Evolutionary conservation across 495 filamentous ascomycete species (phyloP).

Genomic region (Lophiotrema nucula): DNA sequence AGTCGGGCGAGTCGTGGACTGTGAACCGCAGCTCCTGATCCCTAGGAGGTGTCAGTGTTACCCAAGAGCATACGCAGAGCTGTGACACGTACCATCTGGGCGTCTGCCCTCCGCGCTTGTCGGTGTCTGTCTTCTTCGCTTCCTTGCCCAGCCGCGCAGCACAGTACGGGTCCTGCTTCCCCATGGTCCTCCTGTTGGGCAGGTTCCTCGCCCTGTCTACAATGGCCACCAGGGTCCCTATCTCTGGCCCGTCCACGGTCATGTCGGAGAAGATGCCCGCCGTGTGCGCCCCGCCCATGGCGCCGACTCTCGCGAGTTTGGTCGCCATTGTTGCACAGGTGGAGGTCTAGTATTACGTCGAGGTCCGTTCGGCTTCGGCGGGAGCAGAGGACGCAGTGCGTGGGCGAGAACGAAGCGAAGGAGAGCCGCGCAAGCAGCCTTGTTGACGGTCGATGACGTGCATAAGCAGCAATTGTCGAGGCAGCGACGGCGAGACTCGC

Average conservation of each 20-base stretch:
- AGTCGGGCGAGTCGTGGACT: constrained; percentile 95
- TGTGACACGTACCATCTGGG: constrained; percentile 74
- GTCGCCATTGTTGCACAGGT: constrained; percentile 38
- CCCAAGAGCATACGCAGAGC: too few species aligned
- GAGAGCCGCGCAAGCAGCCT: constrained; percentile 16
- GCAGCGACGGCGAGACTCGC: background rate
- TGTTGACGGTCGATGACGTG: background rate
- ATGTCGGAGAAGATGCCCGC: constrained; percentile 96
- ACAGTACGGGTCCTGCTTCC: constrained; percentile 98
- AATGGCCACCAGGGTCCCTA: constrained; percentile 88
- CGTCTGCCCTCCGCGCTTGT: constrained; percentile 91
- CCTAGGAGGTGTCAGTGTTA: constrained; percentile 58
- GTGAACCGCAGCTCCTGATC: constrained; percentile 95
- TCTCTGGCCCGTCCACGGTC: constrained; percentile 89
- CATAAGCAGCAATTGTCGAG: constrained; percentile 10
- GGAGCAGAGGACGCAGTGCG: background rate
- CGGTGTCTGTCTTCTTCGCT: constrained; percentile 94
- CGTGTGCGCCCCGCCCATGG: constrained; percentile 56
- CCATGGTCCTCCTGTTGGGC: constrained; percentile 92
- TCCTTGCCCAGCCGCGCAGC: constrained; percentile 92
- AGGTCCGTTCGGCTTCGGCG: background rate
- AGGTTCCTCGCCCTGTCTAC: constrained; percentile 85
- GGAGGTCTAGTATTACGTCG: background rate
- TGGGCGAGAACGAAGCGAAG: background rate
- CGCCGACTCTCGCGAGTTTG: constrained; percentile 27